Evolutionary conservation across 2,329 filamentous ascomycete species (phyloP).

Genomic region (Dactylellina haptotyla): DNA sequence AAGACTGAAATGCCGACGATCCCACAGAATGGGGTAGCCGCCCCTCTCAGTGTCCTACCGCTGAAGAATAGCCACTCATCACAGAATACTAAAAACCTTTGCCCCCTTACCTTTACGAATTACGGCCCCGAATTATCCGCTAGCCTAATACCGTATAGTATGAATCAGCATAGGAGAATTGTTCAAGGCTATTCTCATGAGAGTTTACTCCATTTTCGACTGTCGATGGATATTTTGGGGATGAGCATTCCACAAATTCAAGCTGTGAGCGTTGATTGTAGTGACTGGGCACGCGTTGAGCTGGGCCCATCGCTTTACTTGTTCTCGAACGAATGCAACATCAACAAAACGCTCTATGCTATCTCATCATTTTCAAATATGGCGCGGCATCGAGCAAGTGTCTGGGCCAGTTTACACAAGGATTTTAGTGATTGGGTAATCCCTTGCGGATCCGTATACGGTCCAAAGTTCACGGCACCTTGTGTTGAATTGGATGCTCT

Average conservation of each 20-base stretch:
- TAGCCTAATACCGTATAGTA: background rate
- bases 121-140: background rate
- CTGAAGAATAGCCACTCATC: background rate
- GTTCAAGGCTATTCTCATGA: conserved; percentile 37
- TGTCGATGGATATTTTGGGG: background rate
- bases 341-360: conserved; percentile 29
- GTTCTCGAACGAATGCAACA: conserved; percentile 27
- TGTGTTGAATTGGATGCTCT: background rate
- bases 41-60: background rate
- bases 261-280: conserved; percentile 36
- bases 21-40: background rate
- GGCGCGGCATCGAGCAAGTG: conserved; percentile 22
- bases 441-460: background rate
- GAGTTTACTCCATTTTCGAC: conserved; percentile 35
- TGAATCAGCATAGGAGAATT: background rate
- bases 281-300: conserved; percentile 35
- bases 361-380: conserved; percentile 29
- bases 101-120: conserved; percentile 12
- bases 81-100: conserved; percentile 13
- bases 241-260: conserved; percentile 8
- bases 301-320: conserved; percentile 8
- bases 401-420: conserved; percentile 19
- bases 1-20: background rate
- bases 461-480: background rate
- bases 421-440: conserved; percentile 6